These are phyloP conservation scores for Phoenix roebelenii DNA, from an alignment of 176 grass and related monocot genomes.

Conservation along the genomic window DNA sequence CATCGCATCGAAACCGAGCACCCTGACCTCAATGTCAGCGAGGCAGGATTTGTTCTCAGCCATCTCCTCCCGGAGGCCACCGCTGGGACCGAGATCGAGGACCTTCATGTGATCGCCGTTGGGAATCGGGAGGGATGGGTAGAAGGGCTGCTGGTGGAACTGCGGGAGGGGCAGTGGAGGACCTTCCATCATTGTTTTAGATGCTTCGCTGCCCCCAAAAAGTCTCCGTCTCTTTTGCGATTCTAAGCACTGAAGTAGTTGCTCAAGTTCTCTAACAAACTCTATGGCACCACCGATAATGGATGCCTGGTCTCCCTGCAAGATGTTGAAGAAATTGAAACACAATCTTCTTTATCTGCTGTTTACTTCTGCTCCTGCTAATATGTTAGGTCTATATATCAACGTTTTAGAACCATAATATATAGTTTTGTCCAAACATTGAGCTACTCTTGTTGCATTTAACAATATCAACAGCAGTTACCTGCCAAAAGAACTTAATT, in stretches of 20 bases:
- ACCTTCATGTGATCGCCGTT: conserved; percentile 23
- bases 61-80: conserved; percentile 49
- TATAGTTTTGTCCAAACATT: too few species aligned
- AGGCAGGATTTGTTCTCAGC: conserved; percentile 93
- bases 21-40: conserved; percentile 77
- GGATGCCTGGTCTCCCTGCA: conserved; percentile 88
- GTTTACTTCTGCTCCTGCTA: too few species aligned
- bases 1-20: conserved; percentile 66
- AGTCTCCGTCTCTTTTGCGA: conserved; percentile 80
- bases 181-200: conserved; percentile 37
- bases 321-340: too few species aligned
- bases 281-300: conserved; percentile 95
- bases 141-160: conserved; percentile 20
- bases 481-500: too few species aligned
- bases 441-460: too few species aligned
- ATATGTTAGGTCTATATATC: too few species aligned
- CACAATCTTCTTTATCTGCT: too few species aligned
- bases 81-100: conserved; percentile 42
- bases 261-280: conserved; percentile 87
- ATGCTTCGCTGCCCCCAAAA: conserved; percentile 29
- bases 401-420: too few species aligned
- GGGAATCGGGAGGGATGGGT: conserved; percentile 42
- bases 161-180: conserved; percentile 14
- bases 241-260: conserved; percentile 86
- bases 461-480: too few species aligned